Conservation (phyloP, 2,329 filamentous ascomycete genomes). For the Colletotrichum sp. region DNA sequence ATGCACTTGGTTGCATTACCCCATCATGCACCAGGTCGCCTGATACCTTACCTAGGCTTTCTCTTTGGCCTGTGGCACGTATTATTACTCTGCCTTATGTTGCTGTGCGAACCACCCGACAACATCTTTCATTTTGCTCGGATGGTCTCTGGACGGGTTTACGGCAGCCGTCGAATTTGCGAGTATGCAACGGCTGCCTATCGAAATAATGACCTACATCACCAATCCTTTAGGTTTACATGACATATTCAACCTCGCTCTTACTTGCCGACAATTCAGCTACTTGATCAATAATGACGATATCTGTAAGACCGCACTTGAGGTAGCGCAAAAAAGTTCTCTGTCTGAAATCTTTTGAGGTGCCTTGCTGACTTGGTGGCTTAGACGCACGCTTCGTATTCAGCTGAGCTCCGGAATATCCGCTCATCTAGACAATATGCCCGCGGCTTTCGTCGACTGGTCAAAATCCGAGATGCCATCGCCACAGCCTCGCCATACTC, state of each 20-base stretch:
- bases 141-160: background rate
- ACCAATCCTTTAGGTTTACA: slow-evolving; percentile 58
- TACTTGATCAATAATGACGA: slow-evolving; percentile 56
- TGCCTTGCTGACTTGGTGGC: slow-evolving; percentile 22
- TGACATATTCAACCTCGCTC: slow-evolving; percentile 62
- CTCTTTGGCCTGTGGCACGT: too few relatives aligned
- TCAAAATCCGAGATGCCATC: slow-evolving; percentile 65
- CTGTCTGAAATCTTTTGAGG: background rate
- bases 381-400: slow-evolving; percentile 25
- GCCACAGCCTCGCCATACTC: slow-evolving; percentile 67
- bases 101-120: background rate
- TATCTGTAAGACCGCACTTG: slow-evolving; percentile 61
- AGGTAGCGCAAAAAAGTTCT: slow-evolving; percentile 47
- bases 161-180: background rate
- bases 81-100: background rate
- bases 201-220: slow-evolving; percentile 68
- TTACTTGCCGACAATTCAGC: slow-evolving; percentile 55
- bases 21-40: background rate
- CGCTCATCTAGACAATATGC: slow-evolving; percentile 41
- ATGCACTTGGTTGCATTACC: too few relatives aligned
- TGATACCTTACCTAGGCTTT: background rate
- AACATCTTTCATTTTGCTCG: background rate
- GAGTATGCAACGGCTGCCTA: slow-evolving; percentile 49
- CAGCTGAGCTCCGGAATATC: slow-evolving; percentile 26
- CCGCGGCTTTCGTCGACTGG: slow-evolving; percentile 61